Evolutionary conservation across 2,329 filamentous ascomycete species (phyloP).

Genomic region (Zopfia rhizophila): DNA sequence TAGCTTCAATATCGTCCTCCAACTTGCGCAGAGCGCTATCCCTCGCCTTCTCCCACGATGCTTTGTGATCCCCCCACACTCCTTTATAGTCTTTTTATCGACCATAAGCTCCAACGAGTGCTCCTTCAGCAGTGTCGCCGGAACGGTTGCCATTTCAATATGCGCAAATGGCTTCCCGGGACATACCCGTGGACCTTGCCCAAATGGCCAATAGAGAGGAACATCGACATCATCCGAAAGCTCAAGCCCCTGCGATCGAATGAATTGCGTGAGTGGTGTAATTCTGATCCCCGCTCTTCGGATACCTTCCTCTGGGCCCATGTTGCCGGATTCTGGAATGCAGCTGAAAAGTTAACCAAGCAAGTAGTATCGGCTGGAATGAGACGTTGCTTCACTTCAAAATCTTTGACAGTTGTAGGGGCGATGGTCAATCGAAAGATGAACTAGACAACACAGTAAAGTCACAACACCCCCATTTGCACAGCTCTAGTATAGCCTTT

Average conservation of each 20-base stretch:
- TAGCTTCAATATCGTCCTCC: constrained; percentile 16
- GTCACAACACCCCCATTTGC: too few species aligned
- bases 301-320: constrained; percentile 12
- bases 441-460: too few species aligned
- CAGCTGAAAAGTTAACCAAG: constrained; percentile 12
- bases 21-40: constrained; percentile 17
- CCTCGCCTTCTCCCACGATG: constrained; percentile 8
- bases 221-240: not conserved
- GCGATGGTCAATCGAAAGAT: not conserved
- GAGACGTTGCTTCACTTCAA: not conserved
- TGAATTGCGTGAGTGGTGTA: constrained; percentile 18
- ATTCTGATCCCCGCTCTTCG: not conserved
- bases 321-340: constrained; percentile 12
- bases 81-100: too few species aligned
- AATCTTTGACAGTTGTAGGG: constrained; percentile 8
- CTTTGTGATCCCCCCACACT: constrained; percentile 7
- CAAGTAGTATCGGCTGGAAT: constrained; percentile 12
- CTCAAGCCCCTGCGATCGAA: constrained; percentile 12
- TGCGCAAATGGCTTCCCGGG: constrained; percentile 24
- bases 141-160: constrained; percentile 18
- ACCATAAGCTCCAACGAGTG: constrained; percentile 16
- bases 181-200: constrained; percentile 14
- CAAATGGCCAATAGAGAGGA: constrained; percentile 19
- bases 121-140: constrained; percentile 18
- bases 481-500: too few species aligned